Conservation (phyloP, 202 grass and related monocot species). For the Panicum hallii region DNA sequence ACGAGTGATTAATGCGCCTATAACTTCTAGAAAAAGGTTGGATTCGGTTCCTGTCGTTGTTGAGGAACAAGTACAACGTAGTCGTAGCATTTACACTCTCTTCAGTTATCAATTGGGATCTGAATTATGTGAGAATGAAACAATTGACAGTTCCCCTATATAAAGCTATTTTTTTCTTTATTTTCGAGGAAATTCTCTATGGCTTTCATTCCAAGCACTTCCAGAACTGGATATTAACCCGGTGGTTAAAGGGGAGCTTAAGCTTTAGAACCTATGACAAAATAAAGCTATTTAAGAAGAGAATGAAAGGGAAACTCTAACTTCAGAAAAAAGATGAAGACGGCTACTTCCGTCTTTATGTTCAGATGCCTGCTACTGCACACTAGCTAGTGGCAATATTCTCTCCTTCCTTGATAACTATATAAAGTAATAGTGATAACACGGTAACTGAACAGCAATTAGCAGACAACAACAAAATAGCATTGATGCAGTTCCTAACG, state of each 20-base stretch:
- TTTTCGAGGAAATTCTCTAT: not conserved
- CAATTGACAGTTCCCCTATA: constrained; percentile 13
- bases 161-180: not conserved
- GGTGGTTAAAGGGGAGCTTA: not conserved
- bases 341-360: no score
- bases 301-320: not conserved
- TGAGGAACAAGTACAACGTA: not conserved
- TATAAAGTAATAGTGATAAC: no score
- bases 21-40: not conserved
- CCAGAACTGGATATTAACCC: not conserved
- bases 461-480: no score
- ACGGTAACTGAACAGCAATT: no score
- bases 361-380: no score
- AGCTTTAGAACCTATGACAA: not conserved
- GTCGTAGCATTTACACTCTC: constrained; percentile 22
- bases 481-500: no score
- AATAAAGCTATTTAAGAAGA: no score
- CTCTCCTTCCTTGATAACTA: no score
- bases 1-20: not conserved
- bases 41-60: constrained; percentile 24
- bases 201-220: not conserved
- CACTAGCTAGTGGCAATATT: no score
- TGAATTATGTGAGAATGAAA: not conserved
- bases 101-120: constrained; percentile 1
- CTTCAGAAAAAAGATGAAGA: not conserved